A percentile compares a stretch with the other conserved stretches of the same genome.
These are phyloP conservation scores for Melanogaster broomeanus DNA, from an alignment of 768 basidiomycete genomes.

Conservation along the genomic window DNA sequence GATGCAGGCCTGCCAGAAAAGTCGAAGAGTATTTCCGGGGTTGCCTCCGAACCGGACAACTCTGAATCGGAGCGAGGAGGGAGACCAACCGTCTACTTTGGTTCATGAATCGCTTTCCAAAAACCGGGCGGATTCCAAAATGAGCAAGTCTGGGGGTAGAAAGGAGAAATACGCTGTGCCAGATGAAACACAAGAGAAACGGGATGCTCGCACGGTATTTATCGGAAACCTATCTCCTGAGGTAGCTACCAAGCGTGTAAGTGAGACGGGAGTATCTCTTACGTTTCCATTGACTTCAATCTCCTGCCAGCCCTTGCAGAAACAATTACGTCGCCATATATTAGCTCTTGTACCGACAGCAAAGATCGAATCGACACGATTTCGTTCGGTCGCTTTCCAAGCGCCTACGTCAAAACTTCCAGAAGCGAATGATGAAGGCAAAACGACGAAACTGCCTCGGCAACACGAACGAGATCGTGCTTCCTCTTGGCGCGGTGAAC, in stretches of 20 bases:
- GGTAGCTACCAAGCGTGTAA: constrained; percentile 74
- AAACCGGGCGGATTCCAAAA: constrained; percentile 24
- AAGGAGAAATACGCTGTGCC: constrained; percentile 55
- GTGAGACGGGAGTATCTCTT: constrained; percentile 20
- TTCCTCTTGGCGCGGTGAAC: constrained; percentile 55
- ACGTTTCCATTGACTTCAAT: not conserved
- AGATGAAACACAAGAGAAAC: constrained; percentile 71
- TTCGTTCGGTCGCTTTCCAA: constrained; percentile 92
- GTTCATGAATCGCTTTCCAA: constrained; percentile 63
- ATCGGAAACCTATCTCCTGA: constrained; percentile 85
- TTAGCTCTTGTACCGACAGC: constrained; percentile 68
- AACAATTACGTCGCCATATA: constrained; percentile 77
- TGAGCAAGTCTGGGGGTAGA: constrained; percentile 29
- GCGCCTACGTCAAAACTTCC: constrained; percentile 71
- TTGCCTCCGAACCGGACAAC: constrained; percentile 31
- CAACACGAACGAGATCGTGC: constrained; percentile 60
- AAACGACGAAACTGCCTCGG: constrained; percentile 34
- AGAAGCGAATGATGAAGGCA: constrained; percentile 33
- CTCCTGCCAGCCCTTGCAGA: constrained; percentile 60
- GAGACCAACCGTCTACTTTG: constrained; percentile 37
- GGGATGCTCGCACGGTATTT: constrained; percentile 86
- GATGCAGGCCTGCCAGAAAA: not conserved
- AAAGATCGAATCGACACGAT: constrained; percentile 90
- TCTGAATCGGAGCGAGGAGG: constrained; percentile 38
- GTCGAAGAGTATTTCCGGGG: constrained; percentile 5